Conservation (phyloP, 371 early-diverging fungal species). For the Lichtheimia ornata region DNA sequence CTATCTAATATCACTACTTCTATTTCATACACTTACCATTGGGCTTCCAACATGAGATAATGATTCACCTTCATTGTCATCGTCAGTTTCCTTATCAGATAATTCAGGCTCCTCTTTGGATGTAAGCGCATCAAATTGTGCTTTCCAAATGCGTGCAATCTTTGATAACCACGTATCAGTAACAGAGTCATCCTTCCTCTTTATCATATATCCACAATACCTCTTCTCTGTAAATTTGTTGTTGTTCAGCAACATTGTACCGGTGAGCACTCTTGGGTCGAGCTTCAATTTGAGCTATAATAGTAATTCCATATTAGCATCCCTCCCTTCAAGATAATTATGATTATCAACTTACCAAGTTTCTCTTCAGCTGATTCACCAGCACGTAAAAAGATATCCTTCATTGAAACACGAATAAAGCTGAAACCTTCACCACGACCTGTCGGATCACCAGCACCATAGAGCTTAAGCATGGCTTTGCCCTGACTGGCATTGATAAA, state of each 20-base stretch:
- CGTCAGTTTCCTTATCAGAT: slow-evolving; percentile 45
- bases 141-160: slow-evolving; percentile 93
- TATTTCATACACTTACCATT: slow-evolving; percentile 23
- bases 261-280: slow-evolving; percentile 85
- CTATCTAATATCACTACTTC: not conserved
- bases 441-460: slow-evolving; percentile 97
- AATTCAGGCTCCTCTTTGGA: slow-evolving; percentile 51
- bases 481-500: slow-evolving; percentile 91
- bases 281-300: slow-evolving; percentile 73
- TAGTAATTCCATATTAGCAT: not conserved
- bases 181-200: not conserved
- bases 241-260: slow-evolving; percentile 94
- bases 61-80: slow-evolving; percentile 46
- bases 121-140: slow-evolving; percentile 77
- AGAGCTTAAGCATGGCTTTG: slow-evolving; percentile 92
- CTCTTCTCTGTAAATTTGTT: slow-evolving; percentile 92
- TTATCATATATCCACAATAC: slow-evolving; percentile 24
- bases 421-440: slow-evolving; percentile 98
- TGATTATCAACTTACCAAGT: slow-evolving; percentile 34
- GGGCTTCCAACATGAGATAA: slow-evolving; percentile 37
- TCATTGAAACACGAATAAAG: slow-evolving; percentile 96
- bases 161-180: slow-evolving; percentile 10
- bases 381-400: slow-evolving; percentile 92
- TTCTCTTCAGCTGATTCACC: slow-evolving; percentile 87
- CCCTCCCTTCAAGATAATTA: not conserved